phyloP scores from a whole-genome alignment of 2,329 filamentous ascomycete species.

The Paramyrothecium sp. region DNA sequence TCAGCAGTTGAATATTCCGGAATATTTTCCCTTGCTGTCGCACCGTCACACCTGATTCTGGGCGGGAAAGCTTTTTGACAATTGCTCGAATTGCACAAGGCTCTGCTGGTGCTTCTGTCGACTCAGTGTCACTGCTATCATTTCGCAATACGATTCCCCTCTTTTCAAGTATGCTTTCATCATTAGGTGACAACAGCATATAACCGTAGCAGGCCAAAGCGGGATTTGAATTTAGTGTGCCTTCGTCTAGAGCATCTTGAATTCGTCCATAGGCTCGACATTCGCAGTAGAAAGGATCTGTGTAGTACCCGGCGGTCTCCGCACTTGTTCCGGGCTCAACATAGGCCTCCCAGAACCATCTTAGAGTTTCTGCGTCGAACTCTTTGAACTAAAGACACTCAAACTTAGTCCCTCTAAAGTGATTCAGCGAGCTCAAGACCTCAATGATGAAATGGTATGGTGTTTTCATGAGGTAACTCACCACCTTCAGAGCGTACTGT shows the following conservation, averaged over 20 bases:
- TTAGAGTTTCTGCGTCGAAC: background rate
- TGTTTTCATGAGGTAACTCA: too few species aligned
- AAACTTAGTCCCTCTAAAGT: too few species aligned
- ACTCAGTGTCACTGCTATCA: background rate
- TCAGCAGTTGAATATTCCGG: background rate
- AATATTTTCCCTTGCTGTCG: background rate
- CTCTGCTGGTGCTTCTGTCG: too few species aligned
- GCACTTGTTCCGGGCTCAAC: background rate
- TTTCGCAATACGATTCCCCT: background rate
- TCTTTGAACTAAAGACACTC: background rate
- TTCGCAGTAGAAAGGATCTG: background rate
- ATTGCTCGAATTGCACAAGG: background rate
- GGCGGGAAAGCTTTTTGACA: background rate
- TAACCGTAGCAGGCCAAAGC: background rate
- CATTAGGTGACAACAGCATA: background rate
- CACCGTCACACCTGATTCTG: background rate
- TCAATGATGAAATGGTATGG: too few species aligned
- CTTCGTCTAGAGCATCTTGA: background rate
- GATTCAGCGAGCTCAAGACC: too few species aligned
- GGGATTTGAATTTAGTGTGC: background rate
- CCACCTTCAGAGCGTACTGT: background rate
- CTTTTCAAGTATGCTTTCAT: background rate
- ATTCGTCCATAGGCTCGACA: constrained; percentile 1
- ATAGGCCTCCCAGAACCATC: background rate
- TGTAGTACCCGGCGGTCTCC: background rate